Conservation (phyloP, 371 early-diverging fungal genomes). For the Mortierella sp. region DNA sequence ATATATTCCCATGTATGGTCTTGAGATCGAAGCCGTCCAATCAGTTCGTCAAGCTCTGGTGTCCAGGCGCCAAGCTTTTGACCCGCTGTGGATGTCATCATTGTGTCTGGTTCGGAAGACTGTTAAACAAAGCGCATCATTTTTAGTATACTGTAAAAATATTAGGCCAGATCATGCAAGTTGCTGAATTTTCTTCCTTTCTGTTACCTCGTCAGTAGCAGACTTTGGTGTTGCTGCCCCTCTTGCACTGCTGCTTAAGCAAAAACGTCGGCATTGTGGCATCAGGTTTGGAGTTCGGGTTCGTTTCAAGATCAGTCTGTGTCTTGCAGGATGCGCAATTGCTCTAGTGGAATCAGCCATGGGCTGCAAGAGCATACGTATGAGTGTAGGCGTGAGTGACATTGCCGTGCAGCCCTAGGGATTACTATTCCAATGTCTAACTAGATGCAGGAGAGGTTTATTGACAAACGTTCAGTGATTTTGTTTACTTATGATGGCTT, state of each 20-base stretch:
- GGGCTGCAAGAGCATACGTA: not conserved
- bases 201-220: not conserved
- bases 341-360: not conserved
- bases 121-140: too few species aligned
- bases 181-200: not conserved
- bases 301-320: not conserved
- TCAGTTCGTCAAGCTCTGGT: slow-evolving; percentile 27
- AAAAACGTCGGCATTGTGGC: not conserved
- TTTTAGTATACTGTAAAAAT: too few species aligned
- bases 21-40: slow-evolving; percentile 8
- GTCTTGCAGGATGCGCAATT: not conserved
- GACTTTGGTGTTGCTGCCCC: not conserved
- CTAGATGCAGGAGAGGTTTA: not conserved
- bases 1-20: slow-evolving; percentile 38
- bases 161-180: too few species aligned
- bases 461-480: not conserved
- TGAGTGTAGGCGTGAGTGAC: not conserved
- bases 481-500: not conserved
- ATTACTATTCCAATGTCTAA: not conserved
- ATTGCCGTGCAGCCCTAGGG: not conserved
- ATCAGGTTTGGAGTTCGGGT: too few species aligned
- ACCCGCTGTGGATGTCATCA: too few species aligned
- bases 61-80: not conserved
- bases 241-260: not conserved
- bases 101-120: too few species aligned